Percentiles rank a stretch among this genome's conserved stretches.
Conservation (phyloP, 495 filamentous ascomycete genomes). For the Hypoxylon rickii region DNA sequence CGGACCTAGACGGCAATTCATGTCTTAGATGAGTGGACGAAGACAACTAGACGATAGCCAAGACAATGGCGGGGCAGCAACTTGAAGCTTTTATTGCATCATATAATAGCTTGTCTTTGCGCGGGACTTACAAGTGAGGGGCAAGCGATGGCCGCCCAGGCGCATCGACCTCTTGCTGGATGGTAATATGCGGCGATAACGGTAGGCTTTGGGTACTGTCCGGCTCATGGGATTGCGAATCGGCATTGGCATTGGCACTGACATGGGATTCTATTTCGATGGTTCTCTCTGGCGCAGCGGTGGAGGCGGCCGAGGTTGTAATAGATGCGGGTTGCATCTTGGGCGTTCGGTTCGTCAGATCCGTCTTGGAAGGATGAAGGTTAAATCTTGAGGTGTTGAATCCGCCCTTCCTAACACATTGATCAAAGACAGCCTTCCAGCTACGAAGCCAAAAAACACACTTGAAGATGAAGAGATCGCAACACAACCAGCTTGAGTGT, state of each 20-base stretch:
- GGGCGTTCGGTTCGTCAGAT: background rate
- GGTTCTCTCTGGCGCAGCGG: constrained; percentile 2
- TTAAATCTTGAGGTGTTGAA: constrained; percentile 7
- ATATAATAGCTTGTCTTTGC: background rate
- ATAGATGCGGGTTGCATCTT: constrained; percentile 20
- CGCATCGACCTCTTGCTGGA: constrained; percentile 41
- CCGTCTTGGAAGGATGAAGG: background rate
- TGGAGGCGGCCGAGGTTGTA: constrained; percentile 6
- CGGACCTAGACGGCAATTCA: constrained; percentile 39
- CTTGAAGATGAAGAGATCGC: no score
- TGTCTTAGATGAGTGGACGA: constrained; percentile 13
- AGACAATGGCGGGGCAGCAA: constrained; percentile 19
- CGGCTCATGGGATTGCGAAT: no score
- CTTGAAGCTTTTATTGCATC: constrained; percentile 12
- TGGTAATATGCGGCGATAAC: constrained; percentile 45
- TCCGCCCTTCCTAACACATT: background rate
- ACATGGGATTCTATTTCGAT: constrained; percentile 9
- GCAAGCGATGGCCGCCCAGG: constrained; percentile 22
- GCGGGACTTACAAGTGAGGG: constrained; percentile 42
- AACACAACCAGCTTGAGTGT: no score
- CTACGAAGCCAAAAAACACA: no score
- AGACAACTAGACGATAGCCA: constrained; percentile 12
- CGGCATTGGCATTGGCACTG: no score
- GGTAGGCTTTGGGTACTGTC: constrained; percentile 16
- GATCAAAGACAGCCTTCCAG: no score